Percentiles rank a stretch among this genome's conserved stretches.
These are phyloP conservation scores for Phaseolus coccineus DNA, from an alignment of 331 rosid species.

Conservation along the genomic window DNA sequence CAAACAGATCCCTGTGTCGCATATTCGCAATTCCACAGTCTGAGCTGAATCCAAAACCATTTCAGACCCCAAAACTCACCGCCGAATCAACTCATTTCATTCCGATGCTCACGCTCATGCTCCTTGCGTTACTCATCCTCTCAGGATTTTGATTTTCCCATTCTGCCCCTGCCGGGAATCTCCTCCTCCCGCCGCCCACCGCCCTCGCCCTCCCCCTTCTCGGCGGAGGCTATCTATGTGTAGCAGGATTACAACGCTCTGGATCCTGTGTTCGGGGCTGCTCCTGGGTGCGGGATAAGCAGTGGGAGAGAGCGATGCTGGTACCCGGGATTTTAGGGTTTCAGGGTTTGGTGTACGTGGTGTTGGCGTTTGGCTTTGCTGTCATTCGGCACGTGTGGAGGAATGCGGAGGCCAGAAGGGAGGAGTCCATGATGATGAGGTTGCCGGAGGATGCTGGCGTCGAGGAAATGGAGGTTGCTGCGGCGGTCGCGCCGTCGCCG, in stretches of 20 bases:
- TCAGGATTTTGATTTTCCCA: slow-evolving; percentile 20
- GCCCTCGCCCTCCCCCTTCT: not conserved
- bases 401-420: slow-evolving; percentile 62
- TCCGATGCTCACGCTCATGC: slow-evolving; percentile 21
- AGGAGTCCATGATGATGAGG: slow-evolving; percentile 51
- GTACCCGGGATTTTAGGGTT: slow-evolving; percentile 70
- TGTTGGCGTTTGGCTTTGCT: slow-evolving; percentile 51
- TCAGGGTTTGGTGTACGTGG: slow-evolving; percentile 52
- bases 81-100: not conserved
- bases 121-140: not conserved
- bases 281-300: slow-evolving; percentile 64
- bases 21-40: slow-evolving; percentile 42
- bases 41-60: not conserved
- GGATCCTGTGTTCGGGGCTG: slow-evolving; percentile 66
- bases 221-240: slow-evolving; percentile 49
- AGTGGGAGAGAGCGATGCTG: slow-evolving; percentile 40
- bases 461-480: slow-evolving; percentile 55
- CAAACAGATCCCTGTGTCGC: slow-evolving; percentile 44
- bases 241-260: slow-evolving; percentile 48
- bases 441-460: slow-evolving; percentile 57
- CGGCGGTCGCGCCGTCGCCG: not conserved
- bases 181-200: not conserved
- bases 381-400: slow-evolving; percentile 63
- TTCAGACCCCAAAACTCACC: slow-evolving; percentile 24
- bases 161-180: slow-evolving; percentile 41